Percentiles rank a stretch among this genome's conserved stretches.
These are phyloP conservation scores for Boletus chippewaensis DNA, from an alignment of 1,284 basidiomycete genomes.

Conservation along the genomic window DNA sequence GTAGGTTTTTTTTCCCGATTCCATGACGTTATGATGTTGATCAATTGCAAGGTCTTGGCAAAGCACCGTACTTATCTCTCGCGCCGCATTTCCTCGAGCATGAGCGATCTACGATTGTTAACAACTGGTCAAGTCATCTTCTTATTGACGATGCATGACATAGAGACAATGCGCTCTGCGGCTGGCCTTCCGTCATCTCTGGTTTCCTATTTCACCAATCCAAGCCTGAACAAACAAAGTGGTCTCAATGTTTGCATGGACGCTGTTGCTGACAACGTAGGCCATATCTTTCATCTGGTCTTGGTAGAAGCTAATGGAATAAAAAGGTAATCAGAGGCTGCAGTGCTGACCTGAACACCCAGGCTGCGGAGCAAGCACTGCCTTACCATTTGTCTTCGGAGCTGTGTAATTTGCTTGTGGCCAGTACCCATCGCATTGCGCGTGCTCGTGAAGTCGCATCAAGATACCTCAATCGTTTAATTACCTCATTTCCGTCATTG, in stretches of 20 bases:
- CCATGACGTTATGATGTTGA: not conserved
- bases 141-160: constrained; percentile 80
- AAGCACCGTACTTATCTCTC: constrained; percentile 62
- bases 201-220: constrained; percentile 86
- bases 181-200: constrained; percentile 78
- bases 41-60: constrained; percentile 48
- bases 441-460: constrained; percentile 80
- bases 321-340: constrained; percentile 68
- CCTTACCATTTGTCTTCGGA: constrained; percentile 71
- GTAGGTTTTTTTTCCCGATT: constrained; percentile 35
- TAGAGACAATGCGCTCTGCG: constrained; percentile 84
- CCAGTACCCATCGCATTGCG: constrained; percentile 77
- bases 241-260: constrained; percentile 74
- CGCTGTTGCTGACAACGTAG: constrained; percentile 79
- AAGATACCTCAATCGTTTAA: constrained; percentile 77
- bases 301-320: constrained; percentile 9
- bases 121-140: constrained; percentile 85
- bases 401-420: constrained; percentile 70
- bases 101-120: constrained; percentile 70
- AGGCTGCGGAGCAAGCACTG: constrained; percentile 75
- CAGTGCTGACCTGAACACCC: constrained; percentile 60
- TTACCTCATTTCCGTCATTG: constrained; percentile 91
- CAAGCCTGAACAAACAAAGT: constrained; percentile 70
- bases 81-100: constrained; percentile 64
- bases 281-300: constrained; percentile 1